phyloP scores from a whole-genome alignment of 2,329 filamentous ascomycete genomes.

The Nigrospora sphaerica region DNA sequence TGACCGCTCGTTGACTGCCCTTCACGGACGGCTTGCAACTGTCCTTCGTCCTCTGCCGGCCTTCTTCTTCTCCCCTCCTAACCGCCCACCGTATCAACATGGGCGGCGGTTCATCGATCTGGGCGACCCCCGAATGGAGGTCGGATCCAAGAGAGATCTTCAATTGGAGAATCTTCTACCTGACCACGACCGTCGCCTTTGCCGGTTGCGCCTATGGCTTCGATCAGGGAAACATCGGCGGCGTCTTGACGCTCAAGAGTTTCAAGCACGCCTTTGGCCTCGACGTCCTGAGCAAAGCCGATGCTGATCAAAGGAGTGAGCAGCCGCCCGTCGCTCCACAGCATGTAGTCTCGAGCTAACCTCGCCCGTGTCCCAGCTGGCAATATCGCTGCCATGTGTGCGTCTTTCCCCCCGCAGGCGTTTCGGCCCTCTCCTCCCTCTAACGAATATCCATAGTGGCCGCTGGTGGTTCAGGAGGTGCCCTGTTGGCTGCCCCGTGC shows the following conservation, averaged over 20 bases:
- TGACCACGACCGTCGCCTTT: slow-evolving; percentile 24
- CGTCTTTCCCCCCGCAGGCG: slow-evolving; percentile 2
- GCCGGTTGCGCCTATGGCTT: slow-evolving; percentile 31
- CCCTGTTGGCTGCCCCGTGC: slow-evolving; percentile 26
- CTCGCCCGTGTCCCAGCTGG: slow-evolving; percentile 11
- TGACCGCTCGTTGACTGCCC: too few species aligned
- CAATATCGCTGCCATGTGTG: slow-evolving; percentile 24
- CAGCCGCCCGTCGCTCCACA: background rate
- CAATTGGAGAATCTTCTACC: slow-evolving; percentile 23
- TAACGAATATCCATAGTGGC: slow-evolving; percentile 15
- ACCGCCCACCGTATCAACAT: slow-evolving; percentile 10
- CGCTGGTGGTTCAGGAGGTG: slow-evolving; percentile 27
- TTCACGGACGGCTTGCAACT: too few species aligned
- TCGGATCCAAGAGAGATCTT: slow-evolving; percentile 28
- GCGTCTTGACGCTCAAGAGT: slow-evolving; percentile 26
- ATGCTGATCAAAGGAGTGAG: slow-evolving; percentile 16
- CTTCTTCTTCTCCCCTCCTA: too few species aligned
- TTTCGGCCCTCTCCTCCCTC: background rate
- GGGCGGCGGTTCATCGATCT: slow-evolving; percentile 29
- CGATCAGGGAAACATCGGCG: slow-evolving; percentile 31
- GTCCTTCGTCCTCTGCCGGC: too few species aligned
- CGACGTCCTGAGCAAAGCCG: slow-evolving; percentile 16
- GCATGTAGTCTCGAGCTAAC: background rate
- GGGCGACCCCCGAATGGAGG: slow-evolving; percentile 27
- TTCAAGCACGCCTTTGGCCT: slow-evolving; percentile 28